Evolutionary conservation across 139 green algal species (phyloP).

Genomic region (Marvania coccoides): DNA sequence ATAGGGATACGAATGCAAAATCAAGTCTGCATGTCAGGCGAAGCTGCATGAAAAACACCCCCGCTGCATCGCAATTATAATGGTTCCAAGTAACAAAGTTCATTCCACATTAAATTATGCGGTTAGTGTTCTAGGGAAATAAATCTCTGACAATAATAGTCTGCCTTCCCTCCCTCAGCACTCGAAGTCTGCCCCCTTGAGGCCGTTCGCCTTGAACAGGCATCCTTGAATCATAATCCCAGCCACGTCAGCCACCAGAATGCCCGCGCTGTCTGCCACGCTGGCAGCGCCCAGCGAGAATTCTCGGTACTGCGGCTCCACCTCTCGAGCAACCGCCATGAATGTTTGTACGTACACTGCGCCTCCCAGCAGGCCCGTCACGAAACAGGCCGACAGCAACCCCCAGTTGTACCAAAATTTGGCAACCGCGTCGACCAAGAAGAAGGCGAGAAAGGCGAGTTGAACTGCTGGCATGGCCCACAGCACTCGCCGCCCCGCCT

Average conservation of each 20-base stretch:
- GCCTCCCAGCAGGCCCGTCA: constrained; percentile 48
- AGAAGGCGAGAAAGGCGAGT: constrained; percentile 45
- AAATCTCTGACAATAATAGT: too few species aligned
- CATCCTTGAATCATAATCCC: constrained; percentile 56
- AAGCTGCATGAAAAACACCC: too few species aligned
- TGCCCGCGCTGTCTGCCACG: constrained; percentile 48
- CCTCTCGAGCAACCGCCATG: constrained; percentile 36
- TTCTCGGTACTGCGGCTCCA: constrained; percentile 27
- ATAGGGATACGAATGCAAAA: too few species aligned
- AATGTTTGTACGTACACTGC: constrained; percentile 64
- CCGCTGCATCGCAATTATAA: too few species aligned
- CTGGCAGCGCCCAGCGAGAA: constrained; percentile 48
- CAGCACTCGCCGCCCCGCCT: constrained; percentile 22
- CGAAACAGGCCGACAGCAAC: constrained; percentile 41
- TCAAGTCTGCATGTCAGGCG: too few species aligned
- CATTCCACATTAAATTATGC: too few species aligned
- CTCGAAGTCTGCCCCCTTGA: constrained; percentile 31
- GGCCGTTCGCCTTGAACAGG: constrained; percentile 34
- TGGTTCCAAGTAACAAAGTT: too few species aligned
- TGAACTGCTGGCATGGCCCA: constrained; percentile 55
- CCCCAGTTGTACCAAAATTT: constrained; percentile 41
- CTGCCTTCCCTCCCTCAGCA: too few species aligned
- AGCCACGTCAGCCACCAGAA: constrained; percentile 37
- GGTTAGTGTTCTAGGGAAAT: too few species aligned
- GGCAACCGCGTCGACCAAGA: constrained; percentile 25